Percentiles rank a stretch among this genome's conserved stretches.
Conservation (phyloP, 805 yeast genomes). For the Yarrowia yakushimensis region DNA sequence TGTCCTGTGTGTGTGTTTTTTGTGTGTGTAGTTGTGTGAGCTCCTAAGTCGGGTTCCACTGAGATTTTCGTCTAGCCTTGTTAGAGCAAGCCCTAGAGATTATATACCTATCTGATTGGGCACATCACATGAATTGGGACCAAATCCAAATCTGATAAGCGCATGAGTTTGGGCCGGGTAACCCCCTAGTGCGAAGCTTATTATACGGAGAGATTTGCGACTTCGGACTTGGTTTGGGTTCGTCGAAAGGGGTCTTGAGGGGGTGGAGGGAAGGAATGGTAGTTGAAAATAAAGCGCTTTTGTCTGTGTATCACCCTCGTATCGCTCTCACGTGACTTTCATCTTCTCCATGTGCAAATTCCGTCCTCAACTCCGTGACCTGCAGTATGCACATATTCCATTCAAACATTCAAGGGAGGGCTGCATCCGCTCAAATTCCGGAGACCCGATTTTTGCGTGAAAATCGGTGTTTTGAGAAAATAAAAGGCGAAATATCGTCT, state of each 20-base stretch:
- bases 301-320: too few species aligned
- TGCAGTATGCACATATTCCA: slow-evolving; percentile 8
- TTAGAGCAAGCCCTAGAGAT: neutral
- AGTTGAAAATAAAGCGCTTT: too few species aligned
- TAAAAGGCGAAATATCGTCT: too few species aligned
- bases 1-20: neutral
- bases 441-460: neutral
- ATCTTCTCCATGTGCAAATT: too few species aligned
- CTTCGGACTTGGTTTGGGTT: neutral
- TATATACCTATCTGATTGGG: slow-evolving; percentile 23
- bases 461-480: neutral
- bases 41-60: neutral
- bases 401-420: neutral
- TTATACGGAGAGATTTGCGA: neutral
- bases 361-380: too few species aligned
- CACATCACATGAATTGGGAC: slow-evolving; percentile 15
- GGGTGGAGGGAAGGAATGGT: too few species aligned
- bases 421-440: neutral
- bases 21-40: neutral
- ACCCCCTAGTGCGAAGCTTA: neutral
- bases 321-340: too few species aligned
- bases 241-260: too few species aligned
- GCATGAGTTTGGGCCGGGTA: slow-evolving; percentile 7
- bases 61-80: neutral
- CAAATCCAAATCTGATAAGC: slow-evolving; percentile 22